phyloP scores from a whole-genome alignment of 2,329 filamentous ascomycete species.

The Claviceps citrina region DNA sequence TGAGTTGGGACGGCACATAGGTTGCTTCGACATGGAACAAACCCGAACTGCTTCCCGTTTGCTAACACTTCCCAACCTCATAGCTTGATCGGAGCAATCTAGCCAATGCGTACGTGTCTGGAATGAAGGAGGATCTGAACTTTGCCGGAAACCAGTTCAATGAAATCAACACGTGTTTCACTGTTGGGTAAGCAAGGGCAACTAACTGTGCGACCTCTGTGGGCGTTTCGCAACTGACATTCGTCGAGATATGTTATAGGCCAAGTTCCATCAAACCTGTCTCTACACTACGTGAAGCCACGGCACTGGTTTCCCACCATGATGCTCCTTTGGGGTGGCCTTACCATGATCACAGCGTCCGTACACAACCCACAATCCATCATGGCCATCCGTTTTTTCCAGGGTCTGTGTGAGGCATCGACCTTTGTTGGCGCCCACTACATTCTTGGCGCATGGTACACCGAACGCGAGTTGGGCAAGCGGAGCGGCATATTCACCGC shows the following conservation, averaged over 20 bases:
- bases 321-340: constrained; percentile 47
- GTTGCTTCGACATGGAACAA: no score
- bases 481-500: constrained; percentile 47
- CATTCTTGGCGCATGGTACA: constrained; percentile 41
- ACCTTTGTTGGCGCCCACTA: constrained; percentile 28
- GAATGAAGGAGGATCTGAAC: constrained; percentile 35
- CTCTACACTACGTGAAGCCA: constrained; percentile 47
- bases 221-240: background rate
- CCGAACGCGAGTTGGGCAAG: constrained; percentile 43
- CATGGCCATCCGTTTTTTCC: constrained; percentile 24
- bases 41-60: background rate
- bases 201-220: no score
- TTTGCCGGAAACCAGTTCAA: constrained; percentile 33
- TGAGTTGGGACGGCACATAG: no score
- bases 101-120: constrained; percentile 25
- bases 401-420: constrained; percentile 23
- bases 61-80: background rate
- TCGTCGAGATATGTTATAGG: constrained; percentile 30
- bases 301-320: constrained; percentile 48
- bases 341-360: constrained; percentile 41
- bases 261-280: constrained; percentile 47
- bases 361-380: constrained; percentile 22
- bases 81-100: constrained; percentile 19
- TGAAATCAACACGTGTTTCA: constrained; percentile 38
- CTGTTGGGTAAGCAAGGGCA: constrained; percentile 45